phyloP scores from a whole-genome alignment of 2,329 filamentous ascomycete species.

The Fusarium penzigii region DNA sequence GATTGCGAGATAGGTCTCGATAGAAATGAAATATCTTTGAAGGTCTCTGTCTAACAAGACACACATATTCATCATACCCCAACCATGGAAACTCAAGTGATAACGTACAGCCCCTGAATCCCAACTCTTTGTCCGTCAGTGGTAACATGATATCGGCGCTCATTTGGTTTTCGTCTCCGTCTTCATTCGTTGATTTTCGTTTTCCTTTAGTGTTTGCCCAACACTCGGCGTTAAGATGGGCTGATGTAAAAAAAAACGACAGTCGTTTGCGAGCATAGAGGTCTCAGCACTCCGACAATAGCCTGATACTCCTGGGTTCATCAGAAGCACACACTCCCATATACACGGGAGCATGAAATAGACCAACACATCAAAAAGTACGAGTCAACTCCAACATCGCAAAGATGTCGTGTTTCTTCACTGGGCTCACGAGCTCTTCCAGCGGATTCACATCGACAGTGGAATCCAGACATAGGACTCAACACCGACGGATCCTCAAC shows the following conservation, averaged over 20 bases:
- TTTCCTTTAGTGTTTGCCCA: constrained; percentile 16
- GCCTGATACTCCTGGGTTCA: background rate
- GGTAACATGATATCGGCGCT: background rate
- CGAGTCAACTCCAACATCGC: no score
- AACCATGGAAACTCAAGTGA: no score
- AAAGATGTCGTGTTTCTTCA: constrained; percentile 1
- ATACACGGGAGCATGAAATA: no score
- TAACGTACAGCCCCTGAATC: no score
- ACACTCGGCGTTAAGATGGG: constrained; percentile 32
- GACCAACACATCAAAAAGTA: no score
- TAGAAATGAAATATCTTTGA: no score
- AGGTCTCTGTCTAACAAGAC: no score
- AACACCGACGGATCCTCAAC: constrained; percentile 16
- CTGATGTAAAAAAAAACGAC: constrained; percentile 15
- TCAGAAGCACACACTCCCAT: no score
- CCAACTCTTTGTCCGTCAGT: no score
- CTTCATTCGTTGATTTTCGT: background rate
- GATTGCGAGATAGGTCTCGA: no score
- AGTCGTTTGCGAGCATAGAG: background rate
- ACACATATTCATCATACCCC: no score
- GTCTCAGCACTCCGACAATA: constrained; percentile 2
- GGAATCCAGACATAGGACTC: constrained; percentile 8
- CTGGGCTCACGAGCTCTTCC: constrained; percentile 21
- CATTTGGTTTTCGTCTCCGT: background rate
- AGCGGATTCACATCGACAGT: constrained; percentile 18